phyloP scores from a whole-genome alignment of 345 rosid genomes.

The Excoecaria agallocha region DNA sequence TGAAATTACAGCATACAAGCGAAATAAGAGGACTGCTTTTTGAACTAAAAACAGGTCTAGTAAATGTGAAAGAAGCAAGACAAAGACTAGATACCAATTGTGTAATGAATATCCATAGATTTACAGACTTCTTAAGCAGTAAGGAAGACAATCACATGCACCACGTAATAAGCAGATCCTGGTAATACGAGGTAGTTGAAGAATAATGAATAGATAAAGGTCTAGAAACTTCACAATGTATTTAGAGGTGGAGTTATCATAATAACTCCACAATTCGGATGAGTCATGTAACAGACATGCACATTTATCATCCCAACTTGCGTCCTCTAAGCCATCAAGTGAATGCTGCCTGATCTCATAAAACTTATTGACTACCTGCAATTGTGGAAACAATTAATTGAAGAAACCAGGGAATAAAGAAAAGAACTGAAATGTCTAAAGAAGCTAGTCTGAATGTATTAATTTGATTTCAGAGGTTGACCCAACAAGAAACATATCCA shows the following conservation, averaged over 20 bases:
- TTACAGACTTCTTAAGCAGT: not conserved
- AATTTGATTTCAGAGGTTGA: not conserved
- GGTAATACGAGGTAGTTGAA: not conserved
- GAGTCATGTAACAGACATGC: constrained; percentile 65
- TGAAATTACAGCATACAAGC: not conserved
- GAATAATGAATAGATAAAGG: constrained; percentile 9
- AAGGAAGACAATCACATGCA: constrained; percentile 3
- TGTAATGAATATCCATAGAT: not conserved
- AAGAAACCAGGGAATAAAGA: not conserved
- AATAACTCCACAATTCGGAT: constrained; percentile 69
- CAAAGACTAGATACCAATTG: not conserved
- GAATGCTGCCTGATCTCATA: constrained; percentile 60
- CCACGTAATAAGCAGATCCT: not conserved
- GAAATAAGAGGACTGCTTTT: not conserved
- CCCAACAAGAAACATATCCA: not conserved
- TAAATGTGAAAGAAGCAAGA: not conserved
- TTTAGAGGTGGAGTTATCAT: constrained; percentile 70
- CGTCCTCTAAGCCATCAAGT: constrained; percentile 42
- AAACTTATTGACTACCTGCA: constrained; percentile 73
- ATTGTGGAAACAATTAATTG: not conserved
- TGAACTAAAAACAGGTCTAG: not conserved
- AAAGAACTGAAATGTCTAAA: not conserved
- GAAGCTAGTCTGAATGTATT: not conserved
- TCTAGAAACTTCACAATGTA: constrained; percentile 65
- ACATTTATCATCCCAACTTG: constrained; percentile 67